phyloP scores from a whole-genome alignment of 179 eudicot genomes.

The Actinidia polygama region DNA sequence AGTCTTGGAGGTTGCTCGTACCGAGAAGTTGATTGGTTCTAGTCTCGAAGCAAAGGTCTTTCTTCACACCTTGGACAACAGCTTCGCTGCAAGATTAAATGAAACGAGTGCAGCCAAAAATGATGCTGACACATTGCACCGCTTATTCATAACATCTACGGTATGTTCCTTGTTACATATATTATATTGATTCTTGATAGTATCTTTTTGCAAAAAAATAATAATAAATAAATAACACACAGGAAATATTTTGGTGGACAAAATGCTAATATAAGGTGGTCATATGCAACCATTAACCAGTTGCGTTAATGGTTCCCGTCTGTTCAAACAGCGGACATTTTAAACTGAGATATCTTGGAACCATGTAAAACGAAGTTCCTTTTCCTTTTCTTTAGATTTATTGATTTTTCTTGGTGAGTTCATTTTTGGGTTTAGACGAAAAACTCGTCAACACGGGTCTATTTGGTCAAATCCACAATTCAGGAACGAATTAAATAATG shows the following conservation, averaged over 20 bases:
- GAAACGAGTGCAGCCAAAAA: conserved; percentile 62
- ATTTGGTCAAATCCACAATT: background rate
- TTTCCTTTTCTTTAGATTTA: no score
- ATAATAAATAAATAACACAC: no score
- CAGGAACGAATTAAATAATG: no score
- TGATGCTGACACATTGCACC: conserved; percentile 78
- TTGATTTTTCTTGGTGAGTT: background rate
- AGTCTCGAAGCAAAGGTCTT: conserved; percentile 96
- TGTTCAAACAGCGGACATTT: background rate
- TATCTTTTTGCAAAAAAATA: background rate
- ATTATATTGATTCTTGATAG: background rate
- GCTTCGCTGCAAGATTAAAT: conserved; percentile 55
- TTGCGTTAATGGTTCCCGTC: background rate
- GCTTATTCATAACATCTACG: conserved; percentile 96
- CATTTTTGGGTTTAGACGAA: background rate
- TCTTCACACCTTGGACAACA: conserved; percentile 66
- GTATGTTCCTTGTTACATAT: conserved; percentile 32
- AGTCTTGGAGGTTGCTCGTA: conserved; percentile 86
- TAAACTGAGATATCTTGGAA: no score
- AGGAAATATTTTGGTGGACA: background rate
- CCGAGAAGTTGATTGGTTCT: conserved; percentile 88
- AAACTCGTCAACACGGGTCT: background rate
- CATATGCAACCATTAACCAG: background rate
- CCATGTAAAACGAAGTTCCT: no score
- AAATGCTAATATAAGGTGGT: background rate